phyloP scores from a whole-genome alignment of 2,329 filamentous ascomycete genomes.

The Stenocarpella maydis region DNA sequence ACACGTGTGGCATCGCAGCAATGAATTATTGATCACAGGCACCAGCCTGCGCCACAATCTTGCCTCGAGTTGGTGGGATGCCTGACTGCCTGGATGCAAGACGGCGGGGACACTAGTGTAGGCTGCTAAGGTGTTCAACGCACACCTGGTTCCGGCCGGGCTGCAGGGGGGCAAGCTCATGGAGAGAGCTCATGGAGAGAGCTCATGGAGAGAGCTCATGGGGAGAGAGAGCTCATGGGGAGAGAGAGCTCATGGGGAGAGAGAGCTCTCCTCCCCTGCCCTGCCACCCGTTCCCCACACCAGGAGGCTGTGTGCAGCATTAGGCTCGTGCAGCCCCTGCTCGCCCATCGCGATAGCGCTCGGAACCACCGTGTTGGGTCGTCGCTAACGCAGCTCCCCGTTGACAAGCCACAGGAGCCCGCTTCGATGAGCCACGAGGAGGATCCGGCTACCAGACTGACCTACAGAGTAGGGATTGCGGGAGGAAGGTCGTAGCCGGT shows the following conservation, averaged over 20 bases:
- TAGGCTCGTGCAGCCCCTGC: conserved; percentile 26
- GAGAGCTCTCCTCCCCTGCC: background rate
- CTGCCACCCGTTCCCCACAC: conserved; percentile 12
- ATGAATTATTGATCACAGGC: background rate
- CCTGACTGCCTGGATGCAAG: background rate
- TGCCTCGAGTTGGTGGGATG: background rate
- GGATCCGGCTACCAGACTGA: conserved; percentile 6
- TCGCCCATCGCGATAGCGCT: conserved; percentile 16
- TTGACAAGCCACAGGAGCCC: conserved; percentile 17
- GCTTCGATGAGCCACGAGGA: background rate
- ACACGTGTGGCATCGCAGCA: background rate
- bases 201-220: no score
- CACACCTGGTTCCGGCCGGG: no score
- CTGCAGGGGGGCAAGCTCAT: no score
- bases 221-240: no score
- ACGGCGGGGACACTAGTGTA: background rate
- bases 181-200: no score
- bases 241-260: no score
- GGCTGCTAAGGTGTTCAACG: no score
- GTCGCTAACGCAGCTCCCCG: conserved; percentile 26
- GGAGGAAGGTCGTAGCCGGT: background rate
- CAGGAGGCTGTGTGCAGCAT: conserved; percentile 20
- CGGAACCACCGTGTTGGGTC: conserved; percentile 24
- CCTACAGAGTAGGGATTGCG: background rate
- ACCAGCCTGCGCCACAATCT: conserved; percentile 23